Evolutionary conservation across 768 basidiomycete genomes (phyloP).

Genomic region (Arthromyces matolae): DNA sequence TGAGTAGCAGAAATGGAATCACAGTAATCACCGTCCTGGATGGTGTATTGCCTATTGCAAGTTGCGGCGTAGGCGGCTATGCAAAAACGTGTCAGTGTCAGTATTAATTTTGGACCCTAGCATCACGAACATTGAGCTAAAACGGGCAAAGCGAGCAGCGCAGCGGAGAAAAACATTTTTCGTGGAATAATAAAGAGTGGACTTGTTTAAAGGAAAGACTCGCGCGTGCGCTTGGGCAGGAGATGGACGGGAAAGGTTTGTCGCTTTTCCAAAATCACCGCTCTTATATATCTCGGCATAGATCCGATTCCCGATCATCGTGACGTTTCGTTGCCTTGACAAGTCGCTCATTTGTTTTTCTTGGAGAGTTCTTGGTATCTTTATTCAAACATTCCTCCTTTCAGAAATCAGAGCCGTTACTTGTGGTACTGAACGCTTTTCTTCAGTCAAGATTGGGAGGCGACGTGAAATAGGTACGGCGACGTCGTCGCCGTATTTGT

Average conservation of each 20-base stretch:
- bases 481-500: no score
- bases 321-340: slow-evolving; percentile 10
- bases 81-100: slow-evolving; percentile 1
- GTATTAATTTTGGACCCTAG: not conserved
- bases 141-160: slow-evolving; percentile 44
- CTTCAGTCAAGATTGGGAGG: no score
- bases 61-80: slow-evolving; percentile 31
- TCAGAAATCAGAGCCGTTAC: no score
- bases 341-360: slow-evolving; percentile 3
- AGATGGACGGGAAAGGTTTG: slow-evolving; percentile 7
- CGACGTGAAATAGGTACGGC: no score
- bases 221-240: slow-evolving; percentile 11
- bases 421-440: no score
- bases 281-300: slow-evolving; percentile 19
- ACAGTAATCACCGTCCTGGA: slow-evolving; percentile 57
- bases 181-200: slow-evolving; percentile 19
- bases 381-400: no score
- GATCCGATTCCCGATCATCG: slow-evolving; percentile 3
- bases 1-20: slow-evolving; percentile 61
- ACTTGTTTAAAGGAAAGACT: slow-evolving; percentile 21
- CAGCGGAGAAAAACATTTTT: slow-evolving; percentile 29
- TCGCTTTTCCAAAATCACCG: not conserved
- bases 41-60: slow-evolving; percentile 62
- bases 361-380: not conserved
- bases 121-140: slow-evolving; percentile 39